Conservation (phyloP, 768 basidiomycete species). For the Paxillus rubicundulus region DNA sequence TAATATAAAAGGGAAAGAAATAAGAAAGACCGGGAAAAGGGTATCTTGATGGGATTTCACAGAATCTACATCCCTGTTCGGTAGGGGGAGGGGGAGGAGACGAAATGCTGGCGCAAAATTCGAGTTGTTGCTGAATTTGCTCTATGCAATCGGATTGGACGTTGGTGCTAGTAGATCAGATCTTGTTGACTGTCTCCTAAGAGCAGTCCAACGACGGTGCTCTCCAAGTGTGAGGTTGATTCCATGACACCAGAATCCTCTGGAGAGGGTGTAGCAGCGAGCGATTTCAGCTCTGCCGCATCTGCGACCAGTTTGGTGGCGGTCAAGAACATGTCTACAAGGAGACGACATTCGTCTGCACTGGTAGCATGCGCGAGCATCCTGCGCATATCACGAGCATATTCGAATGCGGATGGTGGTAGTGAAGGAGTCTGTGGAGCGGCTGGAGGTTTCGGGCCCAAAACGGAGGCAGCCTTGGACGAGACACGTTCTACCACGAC, state of each 20-base stretch:
- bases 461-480: constrained; percentile 10
- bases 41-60: constrained; percentile 15
- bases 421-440: constrained; percentile 16
- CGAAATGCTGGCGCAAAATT: neutral
- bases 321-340: constrained; percentile 79
- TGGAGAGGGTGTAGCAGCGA: constrained; percentile 35
- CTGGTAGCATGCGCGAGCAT: constrained; percentile 66
- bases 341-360: constrained; percentile 80
- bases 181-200: constrained; percentile 26
- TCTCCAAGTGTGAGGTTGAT: constrained; percentile 38
- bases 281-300: constrained; percentile 26
- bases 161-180: neutral
- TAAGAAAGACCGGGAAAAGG: neutral
- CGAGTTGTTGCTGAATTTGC: neutral
- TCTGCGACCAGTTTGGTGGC: constrained; percentile 48
- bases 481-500: constrained; percentile 10
- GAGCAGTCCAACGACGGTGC: constrained; percentile 49
- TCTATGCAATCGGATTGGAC: neutral
- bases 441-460: constrained; percentile 13
- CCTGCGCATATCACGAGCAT: constrained; percentile 65
- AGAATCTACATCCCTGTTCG: neutral
- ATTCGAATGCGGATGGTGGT: constrained; percentile 35
- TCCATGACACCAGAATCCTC: constrained; percentile 25
- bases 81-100: neutral
- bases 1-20: neutral